Evolutionary conservation across 768 basidiomycete species (phyloP), one percentile per base, ranked within the genome.

Genomic region (Polyporus arcularius): DNA sequence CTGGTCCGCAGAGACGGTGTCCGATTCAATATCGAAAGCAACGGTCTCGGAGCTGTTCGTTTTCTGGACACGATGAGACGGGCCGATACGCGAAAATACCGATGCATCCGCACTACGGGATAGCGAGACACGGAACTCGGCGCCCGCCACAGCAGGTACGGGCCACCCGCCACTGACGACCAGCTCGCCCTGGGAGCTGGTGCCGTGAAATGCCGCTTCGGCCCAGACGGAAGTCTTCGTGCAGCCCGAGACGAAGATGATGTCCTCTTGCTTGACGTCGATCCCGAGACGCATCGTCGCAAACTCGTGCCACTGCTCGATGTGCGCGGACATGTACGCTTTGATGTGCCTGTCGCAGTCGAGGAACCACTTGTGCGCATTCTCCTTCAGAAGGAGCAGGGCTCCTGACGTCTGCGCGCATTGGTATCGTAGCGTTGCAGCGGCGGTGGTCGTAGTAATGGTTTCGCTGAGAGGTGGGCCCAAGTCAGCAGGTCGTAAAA

Each of bases 341-440:
- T 16, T 30, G 30, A 51, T 51, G 31, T 51, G 49, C 15, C 5
- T 32, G 31, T 16, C 39, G 30, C 40, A 39, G 28, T 41, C 49
- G 40, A 40, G 40, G 57, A 9, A 41, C n/a, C 18, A 11, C 12
- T 18, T 31, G 26, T 49, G 46, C 10, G 10, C 18, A 4, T 35
- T 18, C 7, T n/a, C 21, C 47, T 50, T 39, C 10, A 64, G 30
- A 4, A 60, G 21, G 8, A 64, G 52, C 6, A 64, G 21, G 1
- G 63, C 63, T 16, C 63, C 63, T 21, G 56, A 38, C 0, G 53
- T 48, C n/a, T 57, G 55, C 2, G 35, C 50, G 41, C 59, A 51
- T 32, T 51, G 49, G 31, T 51, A 51, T 15, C 32, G 49, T 16
- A 51, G 31, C 16, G 18, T 7, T 31, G 35, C 21, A 21, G 56